Percentiles rank a stretch among this genome's conserved stretches.
Conservation (phyloP, 495 filamentous ascomycete genomes). For the Neurospora discreta region DNA sequence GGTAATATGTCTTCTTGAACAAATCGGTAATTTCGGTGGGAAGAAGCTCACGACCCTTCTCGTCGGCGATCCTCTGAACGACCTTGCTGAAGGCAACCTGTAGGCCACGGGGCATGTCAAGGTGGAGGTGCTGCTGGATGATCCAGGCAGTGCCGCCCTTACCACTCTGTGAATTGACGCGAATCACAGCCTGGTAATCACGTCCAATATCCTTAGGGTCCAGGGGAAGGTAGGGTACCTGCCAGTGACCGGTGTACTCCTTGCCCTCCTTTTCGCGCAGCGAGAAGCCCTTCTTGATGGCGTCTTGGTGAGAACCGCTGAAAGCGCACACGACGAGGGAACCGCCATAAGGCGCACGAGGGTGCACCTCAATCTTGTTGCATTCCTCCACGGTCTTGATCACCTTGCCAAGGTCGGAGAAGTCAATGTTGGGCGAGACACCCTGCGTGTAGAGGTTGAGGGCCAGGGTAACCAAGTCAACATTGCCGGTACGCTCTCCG, state of each 20-base stretch:
- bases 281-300: conserved; percentile 95
- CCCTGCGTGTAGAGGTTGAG: conserved; percentile 97
- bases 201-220: conserved; percentile 90
- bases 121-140: conserved; percentile 74
- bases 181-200: conserved; percentile 94
- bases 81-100: conserved; percentile 85
- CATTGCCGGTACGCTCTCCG: conserved; percentile 91
- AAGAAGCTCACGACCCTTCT: conserved; percentile 73
- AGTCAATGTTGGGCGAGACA: conserved; percentile 79
- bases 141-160: conserved; percentile 96
- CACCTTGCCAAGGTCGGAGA: conserved; percentile 78
- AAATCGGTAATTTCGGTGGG: conserved; percentile 71
- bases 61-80: conserved; percentile 65
- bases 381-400: conserved; percentile 84
- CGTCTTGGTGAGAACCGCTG: conserved; percentile 89
- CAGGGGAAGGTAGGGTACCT: conserved; percentile 82
- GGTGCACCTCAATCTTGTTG: conserved; percentile 91
- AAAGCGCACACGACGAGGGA: conserved; percentile 83
- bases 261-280: conserved; percentile 49
- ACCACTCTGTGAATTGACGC: conserved; percentile 91
- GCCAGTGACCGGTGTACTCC: conserved; percentile 49
- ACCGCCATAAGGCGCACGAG: conserved; percentile 81
- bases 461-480: conserved; percentile 88
- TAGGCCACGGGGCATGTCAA: conserved; percentile 85
- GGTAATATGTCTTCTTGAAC: conserved; percentile 81